These are phyloP conservation scores for Corymbia citriodora DNA, from an alignment of 441 rosid species.

Conservation along the genomic window DNA sequence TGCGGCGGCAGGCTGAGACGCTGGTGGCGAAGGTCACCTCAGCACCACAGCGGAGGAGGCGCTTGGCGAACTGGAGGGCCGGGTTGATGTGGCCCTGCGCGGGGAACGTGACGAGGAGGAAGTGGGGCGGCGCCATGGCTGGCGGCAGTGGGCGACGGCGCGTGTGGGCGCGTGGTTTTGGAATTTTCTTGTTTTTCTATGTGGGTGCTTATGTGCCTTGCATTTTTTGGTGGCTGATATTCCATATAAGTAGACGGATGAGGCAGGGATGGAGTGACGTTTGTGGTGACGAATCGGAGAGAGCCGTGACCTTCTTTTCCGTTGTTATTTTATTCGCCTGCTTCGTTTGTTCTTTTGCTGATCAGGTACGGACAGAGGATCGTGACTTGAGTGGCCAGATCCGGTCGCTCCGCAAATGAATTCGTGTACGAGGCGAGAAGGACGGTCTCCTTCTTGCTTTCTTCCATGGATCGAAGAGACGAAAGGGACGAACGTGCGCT, in stretches of 20 bases:
- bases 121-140: slow-evolving; percentile 7
- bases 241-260: neutral
- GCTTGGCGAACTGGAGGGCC: slow-evolving; percentile 48
- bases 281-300: neutral
- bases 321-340: neutral
- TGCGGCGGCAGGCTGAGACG: slow-evolving; percentile 33
- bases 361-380: neutral
- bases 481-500: neutral
- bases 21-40: slow-evolving; percentile 41
- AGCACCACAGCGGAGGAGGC: slow-evolving; percentile 30
- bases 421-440: neutral
- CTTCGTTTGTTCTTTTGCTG: neutral
- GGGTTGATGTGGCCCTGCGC: slow-evolving; percentile 54
- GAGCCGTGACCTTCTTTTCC: neutral
- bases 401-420: neutral
- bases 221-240: neutral
- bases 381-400: neutral
- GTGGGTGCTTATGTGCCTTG: neutral
- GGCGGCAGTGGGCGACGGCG: neutral
- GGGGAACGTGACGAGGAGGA: slow-evolving; percentile 23
- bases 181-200: neutral
- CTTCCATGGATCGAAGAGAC: neutral
- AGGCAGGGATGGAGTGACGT: neutral
- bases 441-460: neutral
- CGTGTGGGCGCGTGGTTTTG: neutral